Conservation (phyloP, 768 basidiomycete species). For the Auricularia heimuer region DNA sequence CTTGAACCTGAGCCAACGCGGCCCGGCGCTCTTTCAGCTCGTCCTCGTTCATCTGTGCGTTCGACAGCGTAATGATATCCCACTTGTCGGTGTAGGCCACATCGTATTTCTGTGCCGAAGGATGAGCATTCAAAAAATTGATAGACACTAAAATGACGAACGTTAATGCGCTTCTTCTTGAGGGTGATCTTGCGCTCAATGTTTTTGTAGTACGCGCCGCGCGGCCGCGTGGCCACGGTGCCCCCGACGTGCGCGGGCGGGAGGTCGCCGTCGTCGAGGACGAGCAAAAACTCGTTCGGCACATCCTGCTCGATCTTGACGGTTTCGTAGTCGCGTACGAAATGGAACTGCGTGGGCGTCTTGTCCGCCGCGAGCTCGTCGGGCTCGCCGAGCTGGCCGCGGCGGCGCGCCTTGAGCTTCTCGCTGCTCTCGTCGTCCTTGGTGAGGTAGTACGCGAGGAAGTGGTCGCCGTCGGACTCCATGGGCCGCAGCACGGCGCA, state of each 20-base stretch:
- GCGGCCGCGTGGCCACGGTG: conserved; percentile 19
- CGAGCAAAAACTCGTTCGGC: conserved; percentile 72
- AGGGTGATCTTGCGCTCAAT: conserved; percentile 82
- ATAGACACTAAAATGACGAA: conserved; percentile 18
- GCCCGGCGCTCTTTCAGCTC: conserved; percentile 74
- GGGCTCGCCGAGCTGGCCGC: conserved; percentile 27
- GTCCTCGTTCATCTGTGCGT: conserved; percentile 59
- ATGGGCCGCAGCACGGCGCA: conserved; percentile 81
- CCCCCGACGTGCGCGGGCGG: conserved; percentile 20
- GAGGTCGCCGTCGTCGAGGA: conserved; percentile 52
- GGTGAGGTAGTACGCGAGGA: conserved; percentile 77
- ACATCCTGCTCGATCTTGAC: conserved; percentile 82
- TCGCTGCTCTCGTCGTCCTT: conserved; percentile 62
- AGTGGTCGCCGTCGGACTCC: conserved; percentile 82
- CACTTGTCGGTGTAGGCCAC: conserved; percentile 65
- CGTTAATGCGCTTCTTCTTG: conserved; percentile 76
- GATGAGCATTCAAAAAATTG: conserved; percentile 1
- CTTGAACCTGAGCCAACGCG: conserved; percentile 63
- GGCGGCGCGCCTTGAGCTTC: conserved; percentile 42
- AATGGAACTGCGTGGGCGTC: conserved; percentile 58
- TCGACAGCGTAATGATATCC: conserved; percentile 67
- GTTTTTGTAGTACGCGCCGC: conserved; percentile 79
- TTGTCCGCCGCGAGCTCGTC: conserved; percentile 15
- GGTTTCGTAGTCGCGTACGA: conserved; percentile 78
- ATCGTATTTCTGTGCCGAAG: conserved; percentile 45